Evolutionary conservation across 257 asterid genomes (phyloP).

Genomic region (Penstemon newberryi): DNA sequence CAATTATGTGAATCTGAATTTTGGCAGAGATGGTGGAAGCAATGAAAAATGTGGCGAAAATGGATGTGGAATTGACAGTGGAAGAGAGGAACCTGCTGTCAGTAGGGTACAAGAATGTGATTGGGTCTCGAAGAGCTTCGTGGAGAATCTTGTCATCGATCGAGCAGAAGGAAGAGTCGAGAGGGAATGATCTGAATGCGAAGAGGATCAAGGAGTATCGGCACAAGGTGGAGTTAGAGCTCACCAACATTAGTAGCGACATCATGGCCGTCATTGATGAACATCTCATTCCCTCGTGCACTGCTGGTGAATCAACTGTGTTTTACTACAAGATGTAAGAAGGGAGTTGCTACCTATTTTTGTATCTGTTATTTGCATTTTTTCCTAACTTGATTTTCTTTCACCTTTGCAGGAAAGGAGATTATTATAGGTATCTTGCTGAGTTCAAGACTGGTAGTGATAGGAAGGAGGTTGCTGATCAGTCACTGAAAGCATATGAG

Average conservation of each 20-base stretch:
- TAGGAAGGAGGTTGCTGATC: constrained; percentile 65
- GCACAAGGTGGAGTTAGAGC: constrained; percentile 80
- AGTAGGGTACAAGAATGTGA: constrained; percentile 88
- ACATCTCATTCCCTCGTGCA: constrained; percentile 79
- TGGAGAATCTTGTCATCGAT: constrained; percentile 93
- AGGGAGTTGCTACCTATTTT: neutral
- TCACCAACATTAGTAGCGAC: constrained; percentile 63
- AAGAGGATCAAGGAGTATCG: constrained; percentile 81
- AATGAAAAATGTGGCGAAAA: neutral
- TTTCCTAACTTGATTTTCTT: constrained; percentile 21
- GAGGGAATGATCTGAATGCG: constrained; percentile 80
- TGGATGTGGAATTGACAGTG: constrained; percentile 75
- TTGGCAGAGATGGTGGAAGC: constrained; percentile 2
- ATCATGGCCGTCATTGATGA: constrained; percentile 79
- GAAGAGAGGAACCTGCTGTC: constrained; percentile 90
- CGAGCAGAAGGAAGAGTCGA: constrained; percentile 85
- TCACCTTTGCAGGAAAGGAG: constrained; percentile 60
- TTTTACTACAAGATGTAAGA: constrained; percentile 84
- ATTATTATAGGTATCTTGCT: constrained; percentile 65
- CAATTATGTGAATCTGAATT: neutral
- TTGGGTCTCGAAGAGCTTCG: constrained; percentile 84
- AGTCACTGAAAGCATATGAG: constrained; percentile 65
- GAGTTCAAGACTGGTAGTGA: constrained; percentile 59
- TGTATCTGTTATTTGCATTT: constrained; percentile 3
- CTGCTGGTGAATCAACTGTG: constrained; percentile 80